Percentiles rank a stretch among this genome's conserved stretches.
Conservation (phyloP, 495 filamentous ascomycete genomes). For the Jackrogersella minutella region DNA sequence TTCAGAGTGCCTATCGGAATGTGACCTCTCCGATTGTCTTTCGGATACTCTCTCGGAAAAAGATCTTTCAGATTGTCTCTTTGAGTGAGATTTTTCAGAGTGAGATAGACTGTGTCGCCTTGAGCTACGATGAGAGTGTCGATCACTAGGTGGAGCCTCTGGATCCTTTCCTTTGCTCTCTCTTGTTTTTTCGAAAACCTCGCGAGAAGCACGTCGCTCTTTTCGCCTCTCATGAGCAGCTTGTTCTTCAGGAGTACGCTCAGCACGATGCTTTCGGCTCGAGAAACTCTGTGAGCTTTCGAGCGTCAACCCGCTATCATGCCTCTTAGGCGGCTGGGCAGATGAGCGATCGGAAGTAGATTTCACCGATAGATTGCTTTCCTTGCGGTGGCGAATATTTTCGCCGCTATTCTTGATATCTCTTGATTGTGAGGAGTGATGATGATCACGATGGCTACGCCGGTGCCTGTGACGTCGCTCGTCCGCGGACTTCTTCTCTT, state of each 20-base stretch:
- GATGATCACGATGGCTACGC: conserved; percentile 32
- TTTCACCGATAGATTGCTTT: conserved; percentile 46
- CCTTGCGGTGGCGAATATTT: conserved; percentile 42
- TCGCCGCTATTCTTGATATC: conserved; percentile 46
- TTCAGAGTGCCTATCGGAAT: conserved; percentile 41
- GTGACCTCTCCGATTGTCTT: conserved; percentile 31
- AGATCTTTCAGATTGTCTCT: conserved; percentile 28
- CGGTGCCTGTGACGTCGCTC: conserved; percentile 49
- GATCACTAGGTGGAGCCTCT: conserved; percentile 31
- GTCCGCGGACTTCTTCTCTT: conserved; percentile 48
- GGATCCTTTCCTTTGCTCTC: conserved; percentile 41
- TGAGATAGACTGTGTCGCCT: conserved; percentile 48
- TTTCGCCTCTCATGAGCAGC: conserved; percentile 54
- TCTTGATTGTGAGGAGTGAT: conserved; percentile 32
- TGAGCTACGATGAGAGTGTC: conserved; percentile 45
- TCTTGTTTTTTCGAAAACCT: conserved; percentile 36
- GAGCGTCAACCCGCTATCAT: conserved; percentile 47
- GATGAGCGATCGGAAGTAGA: conserved; percentile 47
- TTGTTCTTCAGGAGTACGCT: conserved; percentile 56
- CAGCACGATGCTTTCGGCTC: conserved; percentile 46
- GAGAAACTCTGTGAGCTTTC: conserved; percentile 44
- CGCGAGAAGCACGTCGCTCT: conserved; percentile 43
- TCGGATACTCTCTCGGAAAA: conserved; percentile 18
- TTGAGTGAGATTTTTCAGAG: conserved; percentile 36
- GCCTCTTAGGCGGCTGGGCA: conserved; percentile 36